Conservation (phyloP, 179 eudicot genomes). For the Spergularia azorica region DNA sequence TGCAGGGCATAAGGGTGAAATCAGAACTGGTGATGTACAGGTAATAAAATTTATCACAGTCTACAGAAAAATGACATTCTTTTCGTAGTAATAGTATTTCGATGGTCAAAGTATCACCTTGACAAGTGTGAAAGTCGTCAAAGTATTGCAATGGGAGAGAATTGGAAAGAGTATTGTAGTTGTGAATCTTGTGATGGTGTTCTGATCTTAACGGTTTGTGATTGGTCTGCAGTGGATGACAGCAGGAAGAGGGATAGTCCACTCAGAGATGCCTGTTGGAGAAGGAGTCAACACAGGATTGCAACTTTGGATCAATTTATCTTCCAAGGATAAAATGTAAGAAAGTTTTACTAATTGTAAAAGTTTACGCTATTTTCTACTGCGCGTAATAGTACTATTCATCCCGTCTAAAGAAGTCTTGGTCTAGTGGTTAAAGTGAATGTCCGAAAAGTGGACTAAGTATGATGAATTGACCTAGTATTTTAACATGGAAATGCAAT, state of each 20-base stretch:
- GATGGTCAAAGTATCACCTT: too few species aligned
- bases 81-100: too few species aligned
- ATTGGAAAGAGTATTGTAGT: neutral
- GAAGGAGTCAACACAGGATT: slow-evolving; percentile 75
- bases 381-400: too few species aligned
- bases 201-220: neutral
- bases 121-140: too few species aligned
- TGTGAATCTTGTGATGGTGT: neutral
- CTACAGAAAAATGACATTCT: neutral
- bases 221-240: slow-evolving; percentile 84
- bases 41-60: slow-evolving; percentile 26
- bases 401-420: too few species aligned
- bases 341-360: neutral
- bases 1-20: slow-evolving; percentile 83
- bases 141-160: too few species aligned
- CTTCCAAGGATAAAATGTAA: slow-evolving; percentile 90
- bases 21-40: slow-evolving; percentile 85
- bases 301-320: slow-evolving; percentile 91
- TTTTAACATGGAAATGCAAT: neutral
- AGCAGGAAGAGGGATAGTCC: slow-evolving; percentile 95
- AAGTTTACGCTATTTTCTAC: too few species aligned
- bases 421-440: neutral
- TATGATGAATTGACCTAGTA: neutral
- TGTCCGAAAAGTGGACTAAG: neutral
- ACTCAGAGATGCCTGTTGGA: slow-evolving; percentile 95